These are phyloP conservation scores for Vitis cinerea DNA, from an alignment of 164 flowering plant species.

Conservation along the genomic window DNA sequence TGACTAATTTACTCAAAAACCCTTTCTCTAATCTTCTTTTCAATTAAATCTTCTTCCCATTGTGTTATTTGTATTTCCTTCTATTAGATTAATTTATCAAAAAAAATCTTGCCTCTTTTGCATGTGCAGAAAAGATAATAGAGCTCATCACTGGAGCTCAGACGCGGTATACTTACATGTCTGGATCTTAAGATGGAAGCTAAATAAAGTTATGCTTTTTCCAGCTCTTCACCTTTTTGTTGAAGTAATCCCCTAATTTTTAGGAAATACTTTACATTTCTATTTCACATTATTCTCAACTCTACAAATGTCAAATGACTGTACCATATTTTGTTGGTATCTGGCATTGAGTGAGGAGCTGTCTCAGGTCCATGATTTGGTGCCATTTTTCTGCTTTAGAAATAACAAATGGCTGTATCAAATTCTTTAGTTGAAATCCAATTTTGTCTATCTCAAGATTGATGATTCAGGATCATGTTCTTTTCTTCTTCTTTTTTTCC, in stretches of 20 bases:
- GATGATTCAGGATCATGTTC: too few species aligned
- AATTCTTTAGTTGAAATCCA: too few species aligned
- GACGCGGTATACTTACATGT: conserved; percentile 91
- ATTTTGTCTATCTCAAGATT: too few species aligned
- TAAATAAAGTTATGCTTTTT: conserved; percentile 7
- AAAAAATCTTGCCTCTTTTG: background rate
- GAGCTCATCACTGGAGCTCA: conserved; percentile 92
- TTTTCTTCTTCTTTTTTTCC: too few species aligned
- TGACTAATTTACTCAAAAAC: background rate
- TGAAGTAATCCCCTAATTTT: conserved; percentile 5
- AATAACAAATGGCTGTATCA: too few species aligned
- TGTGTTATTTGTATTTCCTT: too few species aligned
- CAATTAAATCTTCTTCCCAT: too few species aligned
- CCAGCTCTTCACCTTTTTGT: conserved; percentile 1
- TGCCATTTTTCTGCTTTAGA: too few species aligned
- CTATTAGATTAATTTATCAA: background rate
- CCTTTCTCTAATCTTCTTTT: too few species aligned
- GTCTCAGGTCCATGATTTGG: too few species aligned
- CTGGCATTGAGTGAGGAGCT: too few species aligned
- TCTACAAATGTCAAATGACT: background rate
- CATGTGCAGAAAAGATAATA: conserved; percentile 72
- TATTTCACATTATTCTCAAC: background rate
- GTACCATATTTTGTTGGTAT: too few species aligned
- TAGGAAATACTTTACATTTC: background rate
- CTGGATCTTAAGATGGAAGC: conserved; percentile 64